Conservation (phyloP, 2,329 filamentous ascomycete species). For the Fusarium sp. region DNA sequence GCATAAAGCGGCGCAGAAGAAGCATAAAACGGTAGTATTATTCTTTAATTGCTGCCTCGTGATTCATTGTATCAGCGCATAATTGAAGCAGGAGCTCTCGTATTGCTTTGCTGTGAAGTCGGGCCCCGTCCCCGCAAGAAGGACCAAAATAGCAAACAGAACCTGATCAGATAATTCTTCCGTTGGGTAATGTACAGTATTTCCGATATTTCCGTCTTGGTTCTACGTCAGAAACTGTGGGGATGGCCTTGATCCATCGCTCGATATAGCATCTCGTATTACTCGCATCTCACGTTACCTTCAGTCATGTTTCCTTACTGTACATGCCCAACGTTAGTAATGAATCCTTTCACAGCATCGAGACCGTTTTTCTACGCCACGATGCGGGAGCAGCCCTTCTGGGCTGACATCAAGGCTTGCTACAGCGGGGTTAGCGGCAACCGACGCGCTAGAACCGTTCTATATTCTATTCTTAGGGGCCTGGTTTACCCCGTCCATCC, state of each 20-base stretch:
- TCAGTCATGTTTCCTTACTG: background rate
- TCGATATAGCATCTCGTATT: background rate
- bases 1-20: background rate
- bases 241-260: background rate
- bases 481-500: background rate
- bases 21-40: conserved; percentile 10
- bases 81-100: background rate
- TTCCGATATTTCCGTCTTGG: conserved; percentile 5
- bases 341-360: conserved; percentile 11
- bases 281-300: background rate
- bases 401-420: background rate
- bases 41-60: background rate
- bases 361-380: conserved; percentile 3
- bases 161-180: conserved; percentile 4
- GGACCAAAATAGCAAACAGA: background rate
- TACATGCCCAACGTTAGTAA: background rate
- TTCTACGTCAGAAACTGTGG: conserved; percentile 16
- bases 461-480: background rate
- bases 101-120: conserved; percentile 7
- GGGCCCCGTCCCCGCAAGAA: conserved; percentile 1
- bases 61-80: background rate
- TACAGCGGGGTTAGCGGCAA: conserved; percentile 3
- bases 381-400: conserved; percentile 6
- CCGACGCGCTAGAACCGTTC: background rate
- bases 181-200: background rate